phyloP scores from a whole-genome alignment of 805 yeast genomes.

The Wickerhamiella dianesei region DNA sequence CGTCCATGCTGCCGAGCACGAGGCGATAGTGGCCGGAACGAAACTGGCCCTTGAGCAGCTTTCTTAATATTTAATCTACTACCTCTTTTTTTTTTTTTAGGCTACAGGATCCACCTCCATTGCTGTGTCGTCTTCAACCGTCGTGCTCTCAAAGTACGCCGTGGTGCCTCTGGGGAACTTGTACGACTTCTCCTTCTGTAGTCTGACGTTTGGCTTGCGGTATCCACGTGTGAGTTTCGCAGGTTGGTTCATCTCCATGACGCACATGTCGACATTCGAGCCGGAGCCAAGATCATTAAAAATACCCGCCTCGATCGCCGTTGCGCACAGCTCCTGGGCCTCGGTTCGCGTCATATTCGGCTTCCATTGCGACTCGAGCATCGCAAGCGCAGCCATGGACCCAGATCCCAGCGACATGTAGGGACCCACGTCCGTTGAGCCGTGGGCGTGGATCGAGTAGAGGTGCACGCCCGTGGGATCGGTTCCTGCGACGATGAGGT shows the following conservation, averaged over 20 bases:
- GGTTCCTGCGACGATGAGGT: slow-evolving; percentile 92
- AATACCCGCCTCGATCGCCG: slow-evolving; percentile 94
- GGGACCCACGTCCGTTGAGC: slow-evolving; percentile 91
- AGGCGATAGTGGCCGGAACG: slow-evolving; percentile 89
- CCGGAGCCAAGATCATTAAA: slow-evolving; percentile 99
- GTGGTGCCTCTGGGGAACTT: slow-evolving; percentile 91
- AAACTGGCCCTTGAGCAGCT: slow-evolving; percentile 36
- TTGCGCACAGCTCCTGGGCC: slow-evolving; percentile 81
- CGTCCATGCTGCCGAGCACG: slow-evolving; percentile 75
- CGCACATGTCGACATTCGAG: slow-evolving; percentile 94
- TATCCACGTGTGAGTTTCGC: slow-evolving; percentile 77
- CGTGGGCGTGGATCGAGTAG: slow-evolving; percentile 92
- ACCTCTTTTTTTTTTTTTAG: background rate
- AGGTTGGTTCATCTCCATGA: slow-evolving; percentile 72
- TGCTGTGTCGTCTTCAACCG: slow-evolving; percentile 42
- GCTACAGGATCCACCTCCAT: slow-evolving; percentile 39
- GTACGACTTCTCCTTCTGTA: slow-evolving; percentile 66
- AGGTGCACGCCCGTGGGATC: slow-evolving; percentile 94
- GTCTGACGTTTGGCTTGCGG: slow-evolving; percentile 81
- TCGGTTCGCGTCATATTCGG: slow-evolving; percentile 68
- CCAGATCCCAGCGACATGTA: slow-evolving; percentile 93
- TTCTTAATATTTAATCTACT: background rate
- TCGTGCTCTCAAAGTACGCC: slow-evolving; percentile 52
- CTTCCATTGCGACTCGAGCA: slow-evolving; percentile 78
- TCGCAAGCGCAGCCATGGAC: slow-evolving; percentile 97